Base-by-base conservation (phyloP, 2,329 filamentous ascomycete species). In the Penicillium sclerotigenum region DNA sequence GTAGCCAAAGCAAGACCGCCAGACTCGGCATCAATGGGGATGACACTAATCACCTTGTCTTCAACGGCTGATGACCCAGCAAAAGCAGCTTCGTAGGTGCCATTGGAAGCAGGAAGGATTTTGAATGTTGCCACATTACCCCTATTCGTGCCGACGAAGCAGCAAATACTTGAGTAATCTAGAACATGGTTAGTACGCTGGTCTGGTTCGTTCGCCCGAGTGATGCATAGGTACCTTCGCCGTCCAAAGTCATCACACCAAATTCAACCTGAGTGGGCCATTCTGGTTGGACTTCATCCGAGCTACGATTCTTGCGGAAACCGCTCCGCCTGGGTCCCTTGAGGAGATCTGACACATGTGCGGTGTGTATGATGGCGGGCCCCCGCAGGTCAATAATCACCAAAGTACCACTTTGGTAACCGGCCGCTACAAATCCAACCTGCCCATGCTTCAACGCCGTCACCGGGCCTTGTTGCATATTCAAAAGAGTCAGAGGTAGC, bases 111-210 rank as follows among this genome's bases (percentile, higher is more conserved):
- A 0, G 94, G 94, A 2, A 97, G 77, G 22, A 99, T 80, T 76
- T 96, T 97, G 77, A 97, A 93, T 0, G 93, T 97, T 7, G 87
- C 85, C 18, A 97, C 78, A 65, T 90, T 90, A 38, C 94, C 94
- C 29, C 85, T 74, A 62, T 87, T 92, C 0, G 94, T 97, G 20
- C 94, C 94, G 2, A 95, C 89, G 64, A 97, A 95, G 63, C 94
- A 89, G 56, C 88, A 85, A 54, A 99, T 96, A 67, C 91, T 97
- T 1, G 94, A 97, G 71, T 96, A 99, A 61, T 90, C 83, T 81
- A 53, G 8, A 24, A 31, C 18, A 22, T 5, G 5, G 53, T 77
- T 57, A 76, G 69, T 47, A 42, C n/a, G 6, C 7, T 34, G 16
- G 4, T 42, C 26, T 38, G 16, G 24, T 20, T 14, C 13, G 2